Evolutionary conservation across 768 basidiomycete genomes (phyloP), one percentile per base, ranked within the genome.

Genomic region (Heimioporus sp.): DNA sequence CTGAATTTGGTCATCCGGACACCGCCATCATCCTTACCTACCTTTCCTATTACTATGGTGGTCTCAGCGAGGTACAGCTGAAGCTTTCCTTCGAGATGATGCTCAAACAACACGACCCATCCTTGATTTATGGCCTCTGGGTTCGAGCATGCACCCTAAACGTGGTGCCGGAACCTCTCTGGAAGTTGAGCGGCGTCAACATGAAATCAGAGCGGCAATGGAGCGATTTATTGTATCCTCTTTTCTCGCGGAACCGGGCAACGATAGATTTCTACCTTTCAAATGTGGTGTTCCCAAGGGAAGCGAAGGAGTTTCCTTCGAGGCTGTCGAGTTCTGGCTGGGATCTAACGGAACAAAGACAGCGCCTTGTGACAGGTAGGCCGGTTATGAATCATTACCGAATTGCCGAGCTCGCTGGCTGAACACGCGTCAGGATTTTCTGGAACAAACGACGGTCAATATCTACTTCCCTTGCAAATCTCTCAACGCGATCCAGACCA

Each of bases 1-100:
- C 65, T 20, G 65, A 66, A 36, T 66, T 66, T 35, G 61, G 58
- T 6, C 65, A 66, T 36, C 65, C 65, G 10, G 65, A 66, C 28
- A 52, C 66, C 7, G 45, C 48, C 5, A 55, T 66, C 43, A 44
- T 47, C 17, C 40, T 52, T 10, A 52, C 51, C 0, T 52, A 45
- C 8, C 39, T 52, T 5, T 46, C 51, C 41, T 66, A 66, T 48
- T 64, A 66, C 43, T 66, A 66, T 20, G 48, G 53, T 9, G 65
- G 65, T 12, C 54, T 66, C 2, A 37, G 35, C 7, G 38, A 51
- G 6, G 34, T 39, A 2, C 65, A 64, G 42, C 34, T 66, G 37
- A 55, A 43, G 19, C 20, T 7, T 2, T 52, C 40, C 4, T 64
- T 66, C 45, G 47, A 56, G 16, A 44, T 50, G 10, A 32, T 66